Conservation (phyloP, 73 alveolate species). For the Tetrahymena thermophila region DNA sequence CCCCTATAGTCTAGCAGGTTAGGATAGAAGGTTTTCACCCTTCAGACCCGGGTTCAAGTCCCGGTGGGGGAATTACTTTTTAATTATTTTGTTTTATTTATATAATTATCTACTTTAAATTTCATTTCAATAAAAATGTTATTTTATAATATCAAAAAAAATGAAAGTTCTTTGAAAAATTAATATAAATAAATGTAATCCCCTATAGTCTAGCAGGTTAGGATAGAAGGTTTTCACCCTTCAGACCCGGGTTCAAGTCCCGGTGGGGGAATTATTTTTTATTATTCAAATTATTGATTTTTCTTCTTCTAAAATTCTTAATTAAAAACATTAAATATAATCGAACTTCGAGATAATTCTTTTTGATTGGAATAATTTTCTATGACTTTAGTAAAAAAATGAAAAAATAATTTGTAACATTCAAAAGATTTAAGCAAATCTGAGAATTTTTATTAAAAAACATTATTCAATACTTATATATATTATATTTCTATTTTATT, state of each 20-base stretch:
- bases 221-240: constrained; percentile 4
- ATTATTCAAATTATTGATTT: background rate
- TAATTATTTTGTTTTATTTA: background rate
- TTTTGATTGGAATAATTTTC: too few species aligned
- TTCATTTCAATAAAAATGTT: background rate
- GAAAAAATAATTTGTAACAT: too few species aligned
- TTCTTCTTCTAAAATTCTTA: too few species aligned
- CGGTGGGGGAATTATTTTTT: background rate
- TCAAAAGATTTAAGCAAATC: too few species aligned
- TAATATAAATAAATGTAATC: background rate
- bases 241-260: constrained; percentile 5
- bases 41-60: constrained; percentile 6
- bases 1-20: constrained; percentile 5
- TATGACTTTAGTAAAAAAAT: too few species aligned
- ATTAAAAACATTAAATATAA: too few species aligned
- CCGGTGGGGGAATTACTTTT: background rate
- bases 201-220: constrained; percentile 4
- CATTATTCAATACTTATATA: too few species aligned
- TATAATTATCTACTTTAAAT: background rate
- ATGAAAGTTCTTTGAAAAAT: background rate
- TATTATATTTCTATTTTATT: too few species aligned
- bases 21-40: constrained; percentile 4
- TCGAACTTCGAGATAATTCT: background rate
- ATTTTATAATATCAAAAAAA: background rate
- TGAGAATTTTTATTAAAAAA: too few species aligned